Base-by-base conservation (phyloP, 176 grass and related monocot genomes). In the barley (Hordeum vulgare) region DNA sequence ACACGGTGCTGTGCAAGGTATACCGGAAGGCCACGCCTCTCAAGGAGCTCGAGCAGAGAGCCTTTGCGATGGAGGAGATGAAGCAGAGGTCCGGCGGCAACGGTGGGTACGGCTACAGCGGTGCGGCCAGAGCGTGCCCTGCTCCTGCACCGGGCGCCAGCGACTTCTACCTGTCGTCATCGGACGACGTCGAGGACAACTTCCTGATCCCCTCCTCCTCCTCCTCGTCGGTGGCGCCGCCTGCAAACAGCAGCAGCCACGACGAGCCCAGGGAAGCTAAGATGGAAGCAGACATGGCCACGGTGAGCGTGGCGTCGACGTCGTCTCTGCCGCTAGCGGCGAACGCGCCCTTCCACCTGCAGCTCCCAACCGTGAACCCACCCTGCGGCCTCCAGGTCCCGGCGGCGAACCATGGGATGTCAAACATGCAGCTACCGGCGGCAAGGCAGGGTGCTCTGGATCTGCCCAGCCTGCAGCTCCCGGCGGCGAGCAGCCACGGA, bases 1-100 rank as follows among this genome's bases (percentile, higher is more conserved):
- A 97, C 76, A 91, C 92, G 80, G 92, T 97, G 67, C 57, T 97
- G 0, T 97, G 95, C 81, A 97, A 97, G 86, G 88, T 97, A 14
- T 97, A 97, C 59, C 80, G 92, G 29, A 94, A 97, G 45, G 91
- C 94, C 10, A 92, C 87, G 7, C 90, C 94, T 8, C 82, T 97
- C 28, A 97, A 92, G 66, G 91, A 97, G 77, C 80, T 97, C 45
- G 94, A 94, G 63, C 89, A 97, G 44, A 83, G 85, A 41, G 92
- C 95, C 36, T 74, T 66, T 13, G 78, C 58, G 2, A 84, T 87
- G 88, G 90, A 94, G 23, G 88, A 97, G 84, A 80, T 73, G 81
- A 80, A 76, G 77, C 83, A 94, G 68, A 86, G 78, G 54, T 27
- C 58, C 21, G 56, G 49, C 39, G 3, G 23, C 49, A 47, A 82